Conservation (phyloP, 257 asterid species). For the Primulina eburnea region DNA sequence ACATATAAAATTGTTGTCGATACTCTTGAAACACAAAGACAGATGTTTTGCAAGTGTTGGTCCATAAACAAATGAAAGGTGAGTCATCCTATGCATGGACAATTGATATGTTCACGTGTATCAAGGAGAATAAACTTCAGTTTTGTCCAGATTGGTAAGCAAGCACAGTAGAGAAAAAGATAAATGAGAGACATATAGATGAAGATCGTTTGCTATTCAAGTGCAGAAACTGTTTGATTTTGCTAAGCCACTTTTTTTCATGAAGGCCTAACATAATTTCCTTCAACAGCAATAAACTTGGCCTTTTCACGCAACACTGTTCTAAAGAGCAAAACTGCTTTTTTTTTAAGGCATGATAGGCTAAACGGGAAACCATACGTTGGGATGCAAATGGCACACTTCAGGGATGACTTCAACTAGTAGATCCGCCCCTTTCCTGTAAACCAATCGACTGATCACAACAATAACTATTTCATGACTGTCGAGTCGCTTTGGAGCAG, state of each 20-base stretch:
- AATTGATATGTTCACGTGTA: neutral
- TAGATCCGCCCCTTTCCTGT: constrained; percentile 89
- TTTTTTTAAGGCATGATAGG: neutral
- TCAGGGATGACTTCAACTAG: constrained; percentile 96
- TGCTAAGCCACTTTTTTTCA: neutral
- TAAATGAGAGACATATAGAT: neutral
- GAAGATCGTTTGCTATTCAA: neutral
- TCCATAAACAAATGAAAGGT: neutral
- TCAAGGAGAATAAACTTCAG: neutral
- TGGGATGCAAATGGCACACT: constrained; percentile 78
- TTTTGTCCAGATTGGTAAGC: neutral
- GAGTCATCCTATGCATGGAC: neutral
- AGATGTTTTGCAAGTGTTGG: neutral
- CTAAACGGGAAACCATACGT: constrained; percentile 33
- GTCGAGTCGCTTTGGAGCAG: constrained; percentile 66
- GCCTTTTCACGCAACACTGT: neutral
- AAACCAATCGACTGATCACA: constrained; percentile 91
- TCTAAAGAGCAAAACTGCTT: constrained; percentile 1
- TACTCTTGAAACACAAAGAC: no score
- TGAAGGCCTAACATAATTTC: neutral
- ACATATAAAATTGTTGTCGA: no score
- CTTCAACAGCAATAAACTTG: neutral
- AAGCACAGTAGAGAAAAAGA: no score
- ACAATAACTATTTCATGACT: constrained; percentile 67
- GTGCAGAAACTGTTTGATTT: no score